Percentiles rank a stretch among this genome's conserved stretches.
phyloP scores from a whole-genome alignment of 257 asterid species.

The Rehmannia glutinosa region DNA sequence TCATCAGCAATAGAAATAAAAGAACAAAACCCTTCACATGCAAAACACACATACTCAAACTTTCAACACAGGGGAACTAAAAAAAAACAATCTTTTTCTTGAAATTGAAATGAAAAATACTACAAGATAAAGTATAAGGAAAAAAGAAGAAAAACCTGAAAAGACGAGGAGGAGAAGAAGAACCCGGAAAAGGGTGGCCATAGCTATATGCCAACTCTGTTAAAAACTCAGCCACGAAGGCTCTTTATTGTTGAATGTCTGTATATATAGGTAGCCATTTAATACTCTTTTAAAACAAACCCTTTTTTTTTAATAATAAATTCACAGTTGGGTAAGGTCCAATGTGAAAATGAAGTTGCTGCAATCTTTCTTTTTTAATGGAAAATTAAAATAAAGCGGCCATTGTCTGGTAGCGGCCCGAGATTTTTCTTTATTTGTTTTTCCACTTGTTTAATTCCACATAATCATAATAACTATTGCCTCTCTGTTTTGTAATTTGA shows the following conservation, averaged over 20 bases:
- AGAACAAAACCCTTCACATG: slow-evolving; percentile 7
- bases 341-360: slow-evolving; percentile 22
- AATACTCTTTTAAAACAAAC: neutral
- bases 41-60: slow-evolving; percentile 10
- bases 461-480: neutral
- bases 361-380: neutral
- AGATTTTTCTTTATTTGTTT: neutral
- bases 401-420: neutral
- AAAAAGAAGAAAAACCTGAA: slow-evolving; percentile 54
- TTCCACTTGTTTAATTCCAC: no score
- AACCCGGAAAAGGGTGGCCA: slow-evolving; percentile 61
- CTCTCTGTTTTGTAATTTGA: slow-evolving; percentile 14
- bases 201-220: slow-evolving; percentile 46
- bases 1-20: neutral
- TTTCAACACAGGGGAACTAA: slow-evolving; percentile 2
- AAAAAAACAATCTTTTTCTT: no score
- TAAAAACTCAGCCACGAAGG: slow-evolving; percentile 40
- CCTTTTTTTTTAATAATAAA: neutral
- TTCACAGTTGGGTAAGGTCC: slow-evolving; percentile 1
- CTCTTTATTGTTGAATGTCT: slow-evolving; percentile 25
- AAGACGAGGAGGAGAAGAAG: slow-evolving; percentile 49
- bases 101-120: slow-evolving; percentile 7
- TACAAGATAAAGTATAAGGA: neutral
- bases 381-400: slow-evolving; percentile 3
- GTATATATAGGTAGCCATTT: slow-evolving; percentile 14